A percentile compares a stretch with the other conserved stretches of the same genome.
Conservation (phyloP, 441 rosid genomes). For the Pelargonium citronellum region DNA sequence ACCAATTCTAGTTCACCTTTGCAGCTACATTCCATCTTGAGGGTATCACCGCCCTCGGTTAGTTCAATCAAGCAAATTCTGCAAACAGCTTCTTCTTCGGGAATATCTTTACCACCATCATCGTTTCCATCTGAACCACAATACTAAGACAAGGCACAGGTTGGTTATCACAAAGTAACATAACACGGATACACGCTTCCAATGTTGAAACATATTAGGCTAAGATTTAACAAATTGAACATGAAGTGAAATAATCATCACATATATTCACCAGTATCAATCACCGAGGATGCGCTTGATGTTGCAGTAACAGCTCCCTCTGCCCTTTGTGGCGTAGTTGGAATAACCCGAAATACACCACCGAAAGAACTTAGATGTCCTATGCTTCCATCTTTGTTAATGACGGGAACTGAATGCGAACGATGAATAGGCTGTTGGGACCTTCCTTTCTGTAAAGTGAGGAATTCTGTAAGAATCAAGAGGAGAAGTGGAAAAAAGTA, state of each 20-base stretch:
- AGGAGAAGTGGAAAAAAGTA: conserved; percentile 10
- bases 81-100: conserved; percentile 96
- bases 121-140: conserved; percentile 48
- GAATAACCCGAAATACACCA: conserved; percentile 63
- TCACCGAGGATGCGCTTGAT: conserved; percentile 34
- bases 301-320: conserved; percentile 22
- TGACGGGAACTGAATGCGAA: conserved; percentile 77
- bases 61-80: conserved; percentile 85
- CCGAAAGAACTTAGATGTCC: conserved; percentile 48
- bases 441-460: conserved; percentile 53
- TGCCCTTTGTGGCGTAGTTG: conserved; percentile 55
- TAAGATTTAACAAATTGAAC: not conserved
- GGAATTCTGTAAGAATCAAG: conserved; percentile 26
- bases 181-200: conserved; percentile 10
- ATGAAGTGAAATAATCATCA: not conserved
- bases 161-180: conserved; percentile 37
- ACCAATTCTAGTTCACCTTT: conserved; percentile 97
- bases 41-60: conserved; percentile 89
- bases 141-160: conserved; percentile 51
- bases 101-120: conserved; percentile 81
- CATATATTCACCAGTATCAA: conserved; percentile 42
- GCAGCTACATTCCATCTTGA: conserved; percentile 98
- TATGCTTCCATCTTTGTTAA: conserved; percentile 53
- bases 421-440: conserved; percentile 57
- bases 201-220: not conserved